Base-by-base conservation (phyloP, 257 asterid species). In the Hygrophila difformis region DNA sequence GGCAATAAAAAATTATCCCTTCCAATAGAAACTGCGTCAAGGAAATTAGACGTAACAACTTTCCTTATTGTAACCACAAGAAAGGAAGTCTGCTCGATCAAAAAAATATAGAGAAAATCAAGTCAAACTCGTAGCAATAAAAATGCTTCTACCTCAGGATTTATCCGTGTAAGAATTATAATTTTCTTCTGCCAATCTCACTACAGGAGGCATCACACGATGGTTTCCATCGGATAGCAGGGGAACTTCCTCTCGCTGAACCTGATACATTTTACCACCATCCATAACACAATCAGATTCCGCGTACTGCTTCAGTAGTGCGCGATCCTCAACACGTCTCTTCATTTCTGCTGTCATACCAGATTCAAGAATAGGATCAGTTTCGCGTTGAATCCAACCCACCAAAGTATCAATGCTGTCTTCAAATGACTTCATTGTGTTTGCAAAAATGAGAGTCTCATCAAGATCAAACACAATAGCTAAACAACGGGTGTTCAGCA, bases 351-450 rank as follows among this genome's bases (percentile, higher is more conserved):
- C 94, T 1, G 86, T 61, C 94, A 91, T 91, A 48, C 82, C 94
- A 23, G 92, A 80, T 49, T 70, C 74, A 40, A 92, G 70, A 38
- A 85, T 55, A 64, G 84, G 71, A 57, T 91, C 98, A 10, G 44
- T 62, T 64, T 91, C 98, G 44, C 88, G 83, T 1, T 63, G 76
- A 62, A 91, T 74, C 92, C 84, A 76, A 37, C 64, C 74, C 61
- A 68, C 58, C 63, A 91, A 69, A 50, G 65, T 58, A 12, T 85
- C 98, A 49, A 91, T 91, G 62, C 82, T 85, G 71, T 91, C 98
- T 67, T 91, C 96, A 72, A 85, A 86, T 0, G 98, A 91, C 77
- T 82, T 91, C 96, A 91, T 77, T 21, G 98, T 91, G 71, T 91
- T 91, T 66, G 98, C 96, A 66, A 91, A 96, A 68, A 91, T 80